Conservation (phyloP, 139 green algal species). For the Mychonastes homosphaera region DNA sequence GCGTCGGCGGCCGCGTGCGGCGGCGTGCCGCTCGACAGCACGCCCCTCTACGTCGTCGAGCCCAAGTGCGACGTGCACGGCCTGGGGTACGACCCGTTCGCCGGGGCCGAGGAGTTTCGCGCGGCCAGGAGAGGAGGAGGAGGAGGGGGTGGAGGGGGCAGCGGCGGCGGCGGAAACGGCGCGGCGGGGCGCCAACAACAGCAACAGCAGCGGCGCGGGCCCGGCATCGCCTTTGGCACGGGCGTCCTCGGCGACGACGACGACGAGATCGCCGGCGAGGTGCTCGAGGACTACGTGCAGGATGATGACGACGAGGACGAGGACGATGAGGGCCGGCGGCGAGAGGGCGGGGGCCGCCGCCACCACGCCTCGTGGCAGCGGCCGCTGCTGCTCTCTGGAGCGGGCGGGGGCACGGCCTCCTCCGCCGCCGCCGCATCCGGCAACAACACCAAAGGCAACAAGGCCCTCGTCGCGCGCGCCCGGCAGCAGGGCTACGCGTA, state of each 20-base stretch:
- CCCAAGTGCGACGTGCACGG: conserved; percentile 76
- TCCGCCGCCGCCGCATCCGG: too few species aligned
- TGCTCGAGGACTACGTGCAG: conserved; percentile 59
- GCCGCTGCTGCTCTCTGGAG: too few species aligned
- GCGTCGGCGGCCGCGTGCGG: conserved; percentile 38
- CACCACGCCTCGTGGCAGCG: too few species aligned
- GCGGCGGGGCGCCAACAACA: not conserved
- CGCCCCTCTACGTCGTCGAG: conserved; percentile 49
- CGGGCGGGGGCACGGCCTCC: too few species aligned
- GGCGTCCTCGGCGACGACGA: conserved; percentile 72
- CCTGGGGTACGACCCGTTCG: conserved; percentile 87
- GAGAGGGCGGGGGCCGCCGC: not conserved
- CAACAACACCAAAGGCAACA: too few species aligned
- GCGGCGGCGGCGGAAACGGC: not conserved
- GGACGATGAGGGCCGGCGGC: conserved; percentile 1
- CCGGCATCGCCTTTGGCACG: conserved; percentile 74
- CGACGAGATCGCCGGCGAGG: not conserved
- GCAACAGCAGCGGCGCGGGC: conserved; percentile 26
- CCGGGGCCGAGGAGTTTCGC: conserved; percentile 75
- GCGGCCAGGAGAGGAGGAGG: conserved; percentile 31
- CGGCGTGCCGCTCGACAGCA: conserved; percentile 60
- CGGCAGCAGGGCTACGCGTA: conserved; percentile 21
- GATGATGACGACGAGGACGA: conserved; percentile 12
- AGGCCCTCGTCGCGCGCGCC: too few species aligned
- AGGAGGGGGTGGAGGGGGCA: not conserved